Conservation (phyloP, 352 stramenopile genomes). For the Pythium chondricola region DNA sequence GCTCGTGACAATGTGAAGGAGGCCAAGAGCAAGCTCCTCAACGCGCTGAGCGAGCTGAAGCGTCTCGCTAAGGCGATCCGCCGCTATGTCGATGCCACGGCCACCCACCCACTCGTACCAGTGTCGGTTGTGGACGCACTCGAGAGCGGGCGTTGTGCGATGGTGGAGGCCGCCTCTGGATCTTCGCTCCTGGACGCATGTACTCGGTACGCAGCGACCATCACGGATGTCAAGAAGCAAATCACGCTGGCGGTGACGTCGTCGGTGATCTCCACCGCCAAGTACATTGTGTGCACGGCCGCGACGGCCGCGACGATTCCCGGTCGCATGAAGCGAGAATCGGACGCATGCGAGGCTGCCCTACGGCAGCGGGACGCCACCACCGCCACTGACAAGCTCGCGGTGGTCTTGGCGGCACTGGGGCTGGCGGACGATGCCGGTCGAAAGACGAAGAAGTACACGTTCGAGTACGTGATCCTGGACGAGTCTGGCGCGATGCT, state of each 20-base stretch:
- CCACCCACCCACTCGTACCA: neutral
- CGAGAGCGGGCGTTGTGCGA: neutral
- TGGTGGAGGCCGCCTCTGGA: neutral
- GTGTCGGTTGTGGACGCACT: neutral
- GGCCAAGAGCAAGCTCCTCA: neutral
- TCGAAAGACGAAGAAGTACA: neutral
- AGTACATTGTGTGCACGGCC: neutral
- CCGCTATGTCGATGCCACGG: neutral
- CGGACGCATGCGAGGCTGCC: neutral
- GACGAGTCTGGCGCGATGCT: conserved; percentile 2
- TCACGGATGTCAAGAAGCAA: neutral
- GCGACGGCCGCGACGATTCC: neutral
- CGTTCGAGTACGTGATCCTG: conserved; percentile 1
- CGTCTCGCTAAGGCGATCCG: neutral
- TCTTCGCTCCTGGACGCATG: neutral
- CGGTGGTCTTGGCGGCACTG: neutral
- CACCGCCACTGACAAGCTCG: no score
- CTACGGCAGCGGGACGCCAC: neutral
- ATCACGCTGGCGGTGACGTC: neutral
- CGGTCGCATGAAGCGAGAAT: neutral
- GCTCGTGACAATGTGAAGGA: no score
- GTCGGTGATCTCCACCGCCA: neutral
- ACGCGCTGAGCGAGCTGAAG: neutral
- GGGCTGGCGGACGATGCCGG: neutral
- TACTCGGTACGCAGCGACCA: neutral